Percentiles rank a stretch among this genome's conserved stretches.
These are phyloP conservation scores for Phaeosphaeriaceae sp. DNA, from an alignment of 2,329 filamentous ascomycete genomes.

Conservation along the genomic window DNA sequence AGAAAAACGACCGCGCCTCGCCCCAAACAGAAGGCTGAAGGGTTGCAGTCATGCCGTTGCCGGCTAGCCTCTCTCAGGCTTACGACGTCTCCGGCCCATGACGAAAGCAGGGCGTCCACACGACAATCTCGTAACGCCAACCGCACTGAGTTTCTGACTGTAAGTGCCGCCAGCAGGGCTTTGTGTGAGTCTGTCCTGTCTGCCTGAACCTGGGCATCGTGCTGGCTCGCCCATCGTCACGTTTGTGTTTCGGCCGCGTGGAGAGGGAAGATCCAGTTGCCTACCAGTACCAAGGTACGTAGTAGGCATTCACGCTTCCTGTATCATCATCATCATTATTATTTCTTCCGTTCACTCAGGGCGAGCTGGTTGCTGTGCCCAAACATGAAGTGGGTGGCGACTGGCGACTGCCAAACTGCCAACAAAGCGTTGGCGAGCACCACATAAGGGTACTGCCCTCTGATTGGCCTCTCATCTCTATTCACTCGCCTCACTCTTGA, in stretches of 20 bases:
- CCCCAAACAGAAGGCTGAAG: slow-evolving; percentile 36
- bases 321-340: no score
- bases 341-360: no score
- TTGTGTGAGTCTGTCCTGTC: slow-evolving; percentile 17
- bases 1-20: slow-evolving; percentile 34
- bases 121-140: slow-evolving; percentile 42
- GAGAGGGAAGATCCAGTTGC: slow-evolving; percentile 26
- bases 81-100: slow-evolving; percentile 42
- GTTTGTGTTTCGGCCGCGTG: slow-evolving; percentile 44
- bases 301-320: no score
- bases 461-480: slow-evolving; percentile 20
- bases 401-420: slow-evolving; percentile 14
- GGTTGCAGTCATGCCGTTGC: slow-evolving; percentile 21
- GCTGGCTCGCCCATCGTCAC: slow-evolving; percentile 31
- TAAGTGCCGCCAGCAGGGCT: slow-evolving; percentile 34
- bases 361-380: not conserved
- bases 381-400: no score
- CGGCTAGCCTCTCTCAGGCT: slow-evolving; percentile 33
- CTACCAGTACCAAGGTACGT: no score
- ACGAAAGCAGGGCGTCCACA: slow-evolving; percentile 40
- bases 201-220: slow-evolving; percentile 34
- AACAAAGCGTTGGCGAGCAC: slow-evolving; percentile 36
- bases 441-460: slow-evolving; percentile 34
- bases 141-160: slow-evolving; percentile 38
- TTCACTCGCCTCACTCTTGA: slow-evolving; percentile 13